These are phyloP conservation scores for Diaporthe citri DNA, from an alignment of 2,329 filamentous ascomycete species.

Conservation along the genomic window DNA sequence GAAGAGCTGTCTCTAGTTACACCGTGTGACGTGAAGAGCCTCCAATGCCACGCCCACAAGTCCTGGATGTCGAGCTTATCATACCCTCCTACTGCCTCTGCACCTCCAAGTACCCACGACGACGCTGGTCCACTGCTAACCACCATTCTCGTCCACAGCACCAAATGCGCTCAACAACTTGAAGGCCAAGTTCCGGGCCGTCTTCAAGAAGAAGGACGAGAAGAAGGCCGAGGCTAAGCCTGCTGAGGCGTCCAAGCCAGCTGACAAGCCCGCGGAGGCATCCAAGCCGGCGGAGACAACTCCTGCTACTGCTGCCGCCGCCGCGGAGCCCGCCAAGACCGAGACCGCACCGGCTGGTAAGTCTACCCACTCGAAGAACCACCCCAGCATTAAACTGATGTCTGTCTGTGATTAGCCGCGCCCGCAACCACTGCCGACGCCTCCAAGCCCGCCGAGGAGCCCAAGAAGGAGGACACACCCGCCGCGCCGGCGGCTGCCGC, in stretches of 20 bases:
- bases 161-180: slow-evolving; percentile 65
- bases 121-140: slow-evolving; percentile 40
- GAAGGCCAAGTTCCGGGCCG: slow-evolving; percentile 67
- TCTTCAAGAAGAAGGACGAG: slow-evolving; percentile 63
- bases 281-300: slow-evolving; percentile 46
- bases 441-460: slow-evolving; percentile 44
- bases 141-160: slow-evolving; percentile 51
- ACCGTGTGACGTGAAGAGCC: slow-evolving; percentile 10
- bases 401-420: slow-evolving; percentile 35
- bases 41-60: slow-evolving; percentile 23
- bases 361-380: slow-evolving; percentile 32
- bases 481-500: slow-evolving; percentile 46
- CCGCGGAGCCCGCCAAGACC: slow-evolving; percentile 52
- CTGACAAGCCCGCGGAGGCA: slow-evolving; percentile 45
- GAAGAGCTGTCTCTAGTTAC: slow-evolving; percentile 28
- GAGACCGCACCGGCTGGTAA: slow-evolving; percentile 51
- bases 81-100: neutral
- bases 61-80: neutral
- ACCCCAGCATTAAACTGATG: neutral
- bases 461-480: slow-evolving; percentile 43
- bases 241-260: slow-evolving; percentile 43
- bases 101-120: no score
- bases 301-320: slow-evolving; percentile 46
- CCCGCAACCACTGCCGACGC: slow-evolving; percentile 40
- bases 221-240: slow-evolving; percentile 47